Base-by-base conservation (phyloP, 495 filamentous ascomycete genomes). In the Acidiella bohemica region DNA sequence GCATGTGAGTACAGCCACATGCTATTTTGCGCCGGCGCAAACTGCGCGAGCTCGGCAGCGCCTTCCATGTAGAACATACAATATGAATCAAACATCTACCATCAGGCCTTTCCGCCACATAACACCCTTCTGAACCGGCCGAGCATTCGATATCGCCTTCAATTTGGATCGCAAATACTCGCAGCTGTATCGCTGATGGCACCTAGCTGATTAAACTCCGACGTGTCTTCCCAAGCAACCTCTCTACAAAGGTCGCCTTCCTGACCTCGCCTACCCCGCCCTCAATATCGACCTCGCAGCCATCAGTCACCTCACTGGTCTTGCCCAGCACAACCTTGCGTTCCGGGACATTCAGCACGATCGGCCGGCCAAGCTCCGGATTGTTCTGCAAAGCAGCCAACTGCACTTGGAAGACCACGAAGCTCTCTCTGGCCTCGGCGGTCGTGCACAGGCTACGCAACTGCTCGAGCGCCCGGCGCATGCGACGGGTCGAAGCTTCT, bases 221-320 rank as follows among this genome's bases (percentile, higher is more conserved):
- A 37, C 39, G 37, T n/a, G 23, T 23, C 30, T 33, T 29, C 25
- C 49, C 49, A 22, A 53, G 26, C 45, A 53, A 41, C 28, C 46
- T 16, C 16, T 53, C 46, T 30, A 53, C 38, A 20, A 53, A 53
- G 3, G 14, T 41, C 29, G 16, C 35, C 37, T 53, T 49, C 36
- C 49, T 51, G 34, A 6, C 13, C 36, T 47, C 42, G 11, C 42
- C 24, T 33, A 36, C 29, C 2, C 36, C 47, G 23, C 16, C 27
- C 17, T 25, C 38, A 4, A 22, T 36, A 5, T 10, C 14, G 13
- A n/a, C 21, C 17, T 28, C 22, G 23, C 24, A 7, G 8, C 19
- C 18, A 4, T 25, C 29, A 26, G 12, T n/a, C 26, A 7, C 26
- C 25, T 29, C 37, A 11, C 22, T 9, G 7, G n/a, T 12, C 14